Evolutionary conservation across 768 basidiomycete species (phyloP).

Genomic region (Daedalea quercina): DNA sequence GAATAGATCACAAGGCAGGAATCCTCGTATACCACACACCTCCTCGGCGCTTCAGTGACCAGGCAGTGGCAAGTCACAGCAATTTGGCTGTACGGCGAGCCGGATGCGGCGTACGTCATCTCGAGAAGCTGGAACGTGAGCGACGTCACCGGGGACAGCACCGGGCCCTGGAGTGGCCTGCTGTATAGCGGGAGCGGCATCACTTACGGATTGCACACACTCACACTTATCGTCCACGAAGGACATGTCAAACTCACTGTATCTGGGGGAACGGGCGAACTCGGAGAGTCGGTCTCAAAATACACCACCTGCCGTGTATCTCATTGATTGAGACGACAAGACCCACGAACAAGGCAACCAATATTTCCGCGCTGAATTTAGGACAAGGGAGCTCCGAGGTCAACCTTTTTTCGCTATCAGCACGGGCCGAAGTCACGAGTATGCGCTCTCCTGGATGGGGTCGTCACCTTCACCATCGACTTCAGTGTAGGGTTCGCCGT

Average conservation of each 20-base stretch:
- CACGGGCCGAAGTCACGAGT: not conserved
- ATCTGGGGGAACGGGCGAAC: not conserved
- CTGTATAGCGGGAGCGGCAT: not conserved
- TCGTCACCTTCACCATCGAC: not conserved
- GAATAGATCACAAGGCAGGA: too few species aligned
- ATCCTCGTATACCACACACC: not conserved
- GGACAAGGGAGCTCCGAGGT: not conserved
- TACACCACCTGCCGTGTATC: not conserved
- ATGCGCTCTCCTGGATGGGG: not conserved
- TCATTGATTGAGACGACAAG: not conserved
- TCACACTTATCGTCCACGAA: not conserved
- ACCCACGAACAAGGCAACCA: not conserved
- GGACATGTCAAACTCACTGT: not conserved
- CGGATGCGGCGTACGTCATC: not conserved
- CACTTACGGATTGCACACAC: not conserved
- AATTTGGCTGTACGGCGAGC: not conserved
- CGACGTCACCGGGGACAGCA: too few species aligned
- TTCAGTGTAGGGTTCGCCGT: not conserved
- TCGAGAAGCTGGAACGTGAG: not conserved
- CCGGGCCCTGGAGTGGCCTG: not conserved
- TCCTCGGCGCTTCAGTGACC: not conserved
- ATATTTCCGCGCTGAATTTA: not conserved
- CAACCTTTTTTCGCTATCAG: not conserved
- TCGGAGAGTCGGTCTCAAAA: not conserved
- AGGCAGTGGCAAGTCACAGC: not conserved